Conservation (phyloP, 192 early-diverging fungal species). For the Coemansia sp. region DNA sequence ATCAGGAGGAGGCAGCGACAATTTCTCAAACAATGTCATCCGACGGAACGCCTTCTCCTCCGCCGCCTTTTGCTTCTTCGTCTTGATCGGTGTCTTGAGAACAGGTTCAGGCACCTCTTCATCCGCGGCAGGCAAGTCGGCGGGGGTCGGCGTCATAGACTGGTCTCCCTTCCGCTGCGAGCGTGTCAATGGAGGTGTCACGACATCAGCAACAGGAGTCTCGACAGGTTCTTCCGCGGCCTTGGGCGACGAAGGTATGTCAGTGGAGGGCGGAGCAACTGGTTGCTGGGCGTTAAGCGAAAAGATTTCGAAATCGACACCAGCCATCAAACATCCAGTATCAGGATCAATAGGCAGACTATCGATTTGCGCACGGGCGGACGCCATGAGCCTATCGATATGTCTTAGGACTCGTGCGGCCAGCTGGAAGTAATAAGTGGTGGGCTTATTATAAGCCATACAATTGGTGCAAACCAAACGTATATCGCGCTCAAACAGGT, state of each 20-base stretch:
- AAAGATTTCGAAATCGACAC: slow-evolving; percentile 36
- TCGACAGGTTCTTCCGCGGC: neutral
- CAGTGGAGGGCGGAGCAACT: slow-evolving; percentile 3
- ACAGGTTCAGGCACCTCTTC: neutral
- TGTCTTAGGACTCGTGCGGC: slow-evolving; percentile 40
- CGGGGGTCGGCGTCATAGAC: neutral
- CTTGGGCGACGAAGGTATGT: neutral
- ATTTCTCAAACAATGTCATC: slow-evolving; percentile 46
- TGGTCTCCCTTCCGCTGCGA: neutral
- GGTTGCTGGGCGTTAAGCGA: slow-evolving; percentile 18
- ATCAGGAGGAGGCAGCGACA: slow-evolving; percentile 50
- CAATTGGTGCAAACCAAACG: slow-evolving; percentile 46
- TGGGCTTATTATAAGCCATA: slow-evolving; percentile 53
- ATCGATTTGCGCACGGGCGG: slow-evolving; percentile 7
- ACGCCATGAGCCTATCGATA: slow-evolving; percentile 27
- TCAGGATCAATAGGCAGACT: slow-evolving; percentile 39
- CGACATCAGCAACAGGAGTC: neutral
- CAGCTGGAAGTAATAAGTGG: slow-evolving; percentile 51
- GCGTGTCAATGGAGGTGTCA: neutral
- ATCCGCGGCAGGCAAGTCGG: neutral
- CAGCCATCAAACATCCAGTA: slow-evolving; percentile 36
- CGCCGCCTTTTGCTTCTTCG: neutral
- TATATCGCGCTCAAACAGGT: slow-evolving; percentile 62
- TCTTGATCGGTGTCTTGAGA: neutral
- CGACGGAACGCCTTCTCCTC: slow-evolving; percentile 13